Percentiles rank a stretch among this genome's conserved stretches.
Evolutionary conservation across 1,284 basidiomycete genomes (phyloP).

Genomic region (Ustilago lituana): DNA sequence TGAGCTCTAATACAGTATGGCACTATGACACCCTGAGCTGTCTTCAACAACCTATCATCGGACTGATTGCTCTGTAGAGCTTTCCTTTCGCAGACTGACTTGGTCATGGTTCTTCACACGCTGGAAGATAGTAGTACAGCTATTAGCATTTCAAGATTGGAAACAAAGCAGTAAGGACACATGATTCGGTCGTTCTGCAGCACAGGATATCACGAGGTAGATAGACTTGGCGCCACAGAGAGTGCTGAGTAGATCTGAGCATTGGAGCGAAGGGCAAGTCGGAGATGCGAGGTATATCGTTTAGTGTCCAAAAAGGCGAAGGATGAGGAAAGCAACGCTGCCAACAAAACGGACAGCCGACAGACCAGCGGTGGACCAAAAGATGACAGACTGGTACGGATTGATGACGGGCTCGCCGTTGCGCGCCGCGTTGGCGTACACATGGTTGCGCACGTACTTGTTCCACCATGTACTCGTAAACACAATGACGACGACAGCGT

Average conservation of each 20-base stretch:
- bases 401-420: slow-evolving; percentile 39
- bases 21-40: no score
- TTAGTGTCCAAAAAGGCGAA: slow-evolving; percentile 51
- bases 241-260: no score
- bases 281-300: no score
- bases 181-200: not conserved
- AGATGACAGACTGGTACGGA: slow-evolving; percentile 45
- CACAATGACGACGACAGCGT: slow-evolving; percentile 57
- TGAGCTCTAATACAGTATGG: no score
- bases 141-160: no score
- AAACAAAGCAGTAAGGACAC: no score
- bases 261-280: no score
- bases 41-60: no score
- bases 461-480: slow-evolving; percentile 54
- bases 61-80: no score
- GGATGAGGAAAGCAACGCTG: slow-evolving; percentile 42
- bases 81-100: no score
- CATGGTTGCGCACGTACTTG: slow-evolving; percentile 33
- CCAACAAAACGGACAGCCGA: slow-evolving; percentile 49
- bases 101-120: no score
- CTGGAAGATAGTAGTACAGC: no score
- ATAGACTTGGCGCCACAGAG: not conserved
- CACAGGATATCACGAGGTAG: slow-evolving; percentile 1
- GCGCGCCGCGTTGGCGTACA: slow-evolving; percentile 21
- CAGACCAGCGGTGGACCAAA: slow-evolving; percentile 49